Evolutionary conservation across 192 early-diverging fungal genomes (phyloP).

Genomic region (Piromyces sp.): DNA sequence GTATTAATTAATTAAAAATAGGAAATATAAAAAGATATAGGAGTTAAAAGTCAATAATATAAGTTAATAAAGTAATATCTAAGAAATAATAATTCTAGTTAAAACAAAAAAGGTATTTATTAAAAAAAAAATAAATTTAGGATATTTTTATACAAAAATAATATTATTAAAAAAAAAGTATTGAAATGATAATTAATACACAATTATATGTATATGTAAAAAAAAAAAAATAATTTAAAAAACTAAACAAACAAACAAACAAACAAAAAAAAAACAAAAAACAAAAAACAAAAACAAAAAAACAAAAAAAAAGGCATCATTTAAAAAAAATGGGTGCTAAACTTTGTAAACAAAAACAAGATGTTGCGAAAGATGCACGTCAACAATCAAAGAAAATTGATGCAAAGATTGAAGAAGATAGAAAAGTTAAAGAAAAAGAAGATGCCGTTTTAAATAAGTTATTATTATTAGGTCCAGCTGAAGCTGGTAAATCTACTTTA

Average conservation of each 20-base stretch:
- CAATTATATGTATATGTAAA: too few relatives aligned
- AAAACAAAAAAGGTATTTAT: too few relatives aligned
- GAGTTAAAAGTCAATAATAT: too few relatives aligned
- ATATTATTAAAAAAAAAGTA: too few relatives aligned
- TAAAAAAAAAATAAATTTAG: too few relatives aligned
- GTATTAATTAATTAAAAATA: too few relatives aligned
- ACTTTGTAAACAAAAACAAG: neutral
- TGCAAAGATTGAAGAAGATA: neutral
- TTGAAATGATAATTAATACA: too few relatives aligned
- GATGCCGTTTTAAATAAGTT: neutral
- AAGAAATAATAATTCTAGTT: too few relatives aligned
- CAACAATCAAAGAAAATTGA: neutral
- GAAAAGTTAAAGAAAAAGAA: neutral
- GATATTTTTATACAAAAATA: too few relatives aligned
- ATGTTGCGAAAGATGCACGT: neutral
- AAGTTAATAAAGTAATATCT: too few relatives aligned
- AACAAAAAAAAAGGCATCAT: neutral
- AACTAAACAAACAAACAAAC: too few relatives aligned
- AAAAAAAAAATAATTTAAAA: neutral
- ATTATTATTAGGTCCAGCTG: neutral
- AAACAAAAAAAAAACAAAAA: neutral
- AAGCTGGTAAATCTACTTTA: conserved; percentile 4
- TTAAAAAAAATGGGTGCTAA: neutral
- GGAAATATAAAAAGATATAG: too few relatives aligned
- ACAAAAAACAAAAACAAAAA: neutral